Evolutionary conservation across 495 filamentous ascomycete genomes (phyloP).

Genomic region (Penicillium alfredii): DNA sequence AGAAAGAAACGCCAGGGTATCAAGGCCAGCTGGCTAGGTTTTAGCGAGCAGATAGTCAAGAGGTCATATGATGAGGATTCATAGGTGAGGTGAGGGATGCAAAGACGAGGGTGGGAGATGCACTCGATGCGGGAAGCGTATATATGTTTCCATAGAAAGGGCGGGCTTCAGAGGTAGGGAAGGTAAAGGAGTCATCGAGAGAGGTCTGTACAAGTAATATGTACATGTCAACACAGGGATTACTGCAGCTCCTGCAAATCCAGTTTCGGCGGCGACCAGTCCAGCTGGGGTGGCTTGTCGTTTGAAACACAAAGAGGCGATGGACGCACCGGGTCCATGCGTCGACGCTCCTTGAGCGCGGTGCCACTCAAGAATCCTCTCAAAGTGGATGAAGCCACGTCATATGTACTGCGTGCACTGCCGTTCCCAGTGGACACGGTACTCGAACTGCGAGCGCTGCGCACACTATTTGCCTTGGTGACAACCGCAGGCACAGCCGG

Average conservation of each 20-base stretch:
- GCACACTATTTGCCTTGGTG: slow-evolving; percentile 34
- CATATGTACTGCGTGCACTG: slow-evolving; percentile 39
- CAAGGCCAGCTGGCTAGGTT: slow-evolving; percentile 3
- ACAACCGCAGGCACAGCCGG: slow-evolving; percentile 27
- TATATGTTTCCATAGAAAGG: too few relatives aligned
- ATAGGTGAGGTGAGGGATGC: not conserved
- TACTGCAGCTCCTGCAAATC: slow-evolving; percentile 35
- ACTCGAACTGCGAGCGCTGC: slow-evolving; percentile 39
- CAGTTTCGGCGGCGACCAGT: slow-evolving; percentile 41
- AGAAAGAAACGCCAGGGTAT: slow-evolving; percentile 7
- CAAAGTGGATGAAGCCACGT: slow-evolving; percentile 36
- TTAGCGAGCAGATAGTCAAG: not conserved
- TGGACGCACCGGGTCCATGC: slow-evolving; percentile 27
- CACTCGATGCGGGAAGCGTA: slow-evolving; percentile 1
- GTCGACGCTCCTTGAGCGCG: slow-evolving; percentile 29
- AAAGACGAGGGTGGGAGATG: slow-evolving; percentile 1
- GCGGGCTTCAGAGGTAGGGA: too few relatives aligned
- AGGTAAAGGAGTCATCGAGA: too few relatives aligned
- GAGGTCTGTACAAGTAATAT: slow-evolving; percentile 3
- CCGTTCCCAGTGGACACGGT: slow-evolving; percentile 36
- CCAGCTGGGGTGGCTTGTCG: slow-evolving; percentile 35
- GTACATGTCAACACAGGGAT: slow-evolving; percentile 9
- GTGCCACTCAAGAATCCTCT: slow-evolving; percentile 32
- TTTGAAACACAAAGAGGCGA: slow-evolving; percentile 26
- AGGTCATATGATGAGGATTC: not conserved